phyloP scores from a whole-genome alignment of 129 eudicot genomes.

The Helianthus tuberosus region DNA sequence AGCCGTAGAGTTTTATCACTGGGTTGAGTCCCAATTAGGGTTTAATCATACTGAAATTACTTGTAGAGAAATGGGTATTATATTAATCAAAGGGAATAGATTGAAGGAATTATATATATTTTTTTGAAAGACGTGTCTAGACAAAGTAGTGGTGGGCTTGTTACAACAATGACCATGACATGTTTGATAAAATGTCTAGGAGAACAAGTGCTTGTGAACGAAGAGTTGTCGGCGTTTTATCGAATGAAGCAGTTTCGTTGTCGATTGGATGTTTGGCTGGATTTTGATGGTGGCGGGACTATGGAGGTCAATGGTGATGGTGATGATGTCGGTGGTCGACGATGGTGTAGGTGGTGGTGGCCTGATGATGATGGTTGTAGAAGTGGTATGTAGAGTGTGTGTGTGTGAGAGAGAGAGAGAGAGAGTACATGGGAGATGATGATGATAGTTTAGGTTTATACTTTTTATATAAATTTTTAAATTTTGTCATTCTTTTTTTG shows the following conservation, averaged over 20 bases:
- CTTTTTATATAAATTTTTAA: no score
- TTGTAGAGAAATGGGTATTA: constrained; percentile 74
- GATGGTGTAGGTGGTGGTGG: no score
- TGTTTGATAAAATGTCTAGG: constrained; percentile 89
- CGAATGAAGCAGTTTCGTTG: constrained; percentile 88
- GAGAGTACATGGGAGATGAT: no score
- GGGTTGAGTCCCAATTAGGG: constrained; percentile 72
- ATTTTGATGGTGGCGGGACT: no score
- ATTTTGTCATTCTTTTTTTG: no score
- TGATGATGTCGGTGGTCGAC: no score
- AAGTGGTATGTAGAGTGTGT: no score
- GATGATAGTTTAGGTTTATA: no score
- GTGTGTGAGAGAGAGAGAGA: no score
- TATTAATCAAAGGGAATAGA: constrained; percentile 64
- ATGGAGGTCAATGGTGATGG: no score
- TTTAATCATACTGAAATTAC: constrained; percentile 69
- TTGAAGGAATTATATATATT: constrained; percentile 59
- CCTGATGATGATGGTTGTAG: no score
- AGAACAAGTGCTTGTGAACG: constrained; percentile 74
- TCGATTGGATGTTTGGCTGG: constrained; percentile 78
- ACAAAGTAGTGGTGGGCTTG: constrained; percentile 39
- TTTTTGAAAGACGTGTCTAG: constrained; percentile 78
- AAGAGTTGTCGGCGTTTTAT: constrained; percentile 67
- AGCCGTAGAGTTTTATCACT: constrained; percentile 67
- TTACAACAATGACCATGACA: constrained; percentile 69